These are phyloP conservation scores for Cruciata laevipes DNA, from an alignment of 257 asterid species.

Conservation along the genomic window DNA sequence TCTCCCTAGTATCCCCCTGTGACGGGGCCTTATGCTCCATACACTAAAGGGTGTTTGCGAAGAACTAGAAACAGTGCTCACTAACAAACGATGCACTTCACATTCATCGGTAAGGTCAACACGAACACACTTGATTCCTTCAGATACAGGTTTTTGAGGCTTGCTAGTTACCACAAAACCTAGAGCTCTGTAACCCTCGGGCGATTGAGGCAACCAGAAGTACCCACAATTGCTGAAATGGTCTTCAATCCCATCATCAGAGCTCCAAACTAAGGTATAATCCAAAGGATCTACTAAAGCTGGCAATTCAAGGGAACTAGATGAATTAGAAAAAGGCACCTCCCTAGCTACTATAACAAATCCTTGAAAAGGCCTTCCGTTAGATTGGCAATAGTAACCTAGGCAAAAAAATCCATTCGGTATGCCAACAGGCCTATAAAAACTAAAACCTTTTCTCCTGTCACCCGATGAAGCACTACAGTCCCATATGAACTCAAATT, in stretches of 20 bases:
- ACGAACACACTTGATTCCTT: conserved; percentile 65
- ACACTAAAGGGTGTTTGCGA: conserved; percentile 42
- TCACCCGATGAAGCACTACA: conserved; percentile 47
- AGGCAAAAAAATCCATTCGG: conserved; percentile 67
- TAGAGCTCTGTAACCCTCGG: conserved; percentile 64
- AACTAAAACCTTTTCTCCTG: conserved; percentile 51
- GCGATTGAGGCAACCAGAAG: conserved; percentile 77
- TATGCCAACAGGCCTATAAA: conserved; percentile 58
- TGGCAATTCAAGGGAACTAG: conserved; percentile 24
- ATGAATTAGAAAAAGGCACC: conserved; percentile 16
- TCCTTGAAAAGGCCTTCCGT: conserved; percentile 61
- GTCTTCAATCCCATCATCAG: conserved; percentile 46
- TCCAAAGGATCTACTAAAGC: conserved; percentile 58
- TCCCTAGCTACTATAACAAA: conserved; percentile 73
- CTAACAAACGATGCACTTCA: conserved; percentile 39
- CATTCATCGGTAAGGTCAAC: conserved; percentile 63
- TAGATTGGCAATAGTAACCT: conserved; percentile 77
- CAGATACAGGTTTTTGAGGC: conserved; percentile 54
- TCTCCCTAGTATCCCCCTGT: conserved; percentile 59
- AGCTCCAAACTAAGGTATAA: conserved; percentile 67
- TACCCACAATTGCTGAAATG: conserved; percentile 41
- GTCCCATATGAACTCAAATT: conserved; percentile 61
- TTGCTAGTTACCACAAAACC: conserved; percentile 63
- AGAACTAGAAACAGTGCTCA: conserved; percentile 31
- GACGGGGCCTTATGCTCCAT: conserved; percentile 54